Evolutionary conservation across 2,329 filamentous ascomycete genomes (phyloP), one percentile per base, ranked within the genome.

Genomic region (Cordyceps pruinosa): DNA sequence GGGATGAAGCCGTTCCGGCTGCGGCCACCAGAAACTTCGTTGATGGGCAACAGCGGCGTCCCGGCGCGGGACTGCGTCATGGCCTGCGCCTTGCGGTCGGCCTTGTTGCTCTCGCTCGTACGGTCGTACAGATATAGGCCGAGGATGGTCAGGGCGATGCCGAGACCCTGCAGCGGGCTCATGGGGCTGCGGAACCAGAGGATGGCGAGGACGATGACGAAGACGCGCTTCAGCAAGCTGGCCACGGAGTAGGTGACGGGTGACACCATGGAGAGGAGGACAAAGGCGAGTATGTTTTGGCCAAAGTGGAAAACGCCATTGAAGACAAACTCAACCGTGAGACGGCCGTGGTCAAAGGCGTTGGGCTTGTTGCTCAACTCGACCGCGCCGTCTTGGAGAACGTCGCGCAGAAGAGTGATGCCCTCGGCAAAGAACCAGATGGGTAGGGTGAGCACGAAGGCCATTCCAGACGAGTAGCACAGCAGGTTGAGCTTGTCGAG

Each of bases 241-340:
- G 94, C 94, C 37, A 99, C 93, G 0, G 90, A 96, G 75, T 99
- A 99, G 0, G 94, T 97, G 37, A 99, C 94, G 0, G 94, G 94
- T 0, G 91, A 96, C 13, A 97, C 88, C 77, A 96, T 88, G 55
- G 91, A 96, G 7, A 99, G 78, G 6, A 99, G 79, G 23, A 96
- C 79, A 68, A 99, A 99, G 0, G 94, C 94, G 56, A 99, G 81
- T 54, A 99, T 95, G 68, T 96, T 97, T 68, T 99, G 94, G 17
- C 85, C 89, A 71, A 97, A 99, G 72, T 99, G 94, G 69, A 96
- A 97, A 4, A 90, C 87, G 56, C 94, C 94, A 70, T 99, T 99
- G 79, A 99, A 97, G 52, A 97, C 70, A 69, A 96, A 97, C 68
- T 99, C 94, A n/a, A 95, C 67, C 0, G 80, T 75, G 45, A 88